Evolutionary conservation across 2,329 filamentous ascomycete genomes (phyloP).

Genomic region (Leptoxyphium fumago): DNA sequence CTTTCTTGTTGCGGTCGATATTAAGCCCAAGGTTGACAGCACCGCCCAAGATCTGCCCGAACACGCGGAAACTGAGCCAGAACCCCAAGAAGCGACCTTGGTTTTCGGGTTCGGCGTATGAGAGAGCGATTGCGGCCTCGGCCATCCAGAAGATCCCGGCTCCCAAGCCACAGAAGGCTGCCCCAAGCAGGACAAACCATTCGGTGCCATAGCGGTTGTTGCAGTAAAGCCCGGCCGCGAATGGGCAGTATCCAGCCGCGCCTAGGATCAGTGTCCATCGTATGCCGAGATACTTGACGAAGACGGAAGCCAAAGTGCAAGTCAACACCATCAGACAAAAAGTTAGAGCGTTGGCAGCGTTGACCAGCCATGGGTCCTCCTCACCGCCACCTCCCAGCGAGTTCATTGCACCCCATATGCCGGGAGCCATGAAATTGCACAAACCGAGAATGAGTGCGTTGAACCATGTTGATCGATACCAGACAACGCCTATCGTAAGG

Average conservation of each 20-base stretch:
- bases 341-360: slow-evolving; percentile 54
- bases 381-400: slow-evolving; percentile 55
- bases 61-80: slow-evolving; percentile 49
- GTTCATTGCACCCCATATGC: slow-evolving; percentile 58
- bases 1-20: slow-evolving; percentile 39
- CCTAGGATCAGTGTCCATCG: slow-evolving; percentile 58
- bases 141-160: slow-evolving; percentile 65
- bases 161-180: slow-evolving; percentile 52
- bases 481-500: slow-evolving; percentile 1
- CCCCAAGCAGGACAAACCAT: slow-evolving; percentile 56
- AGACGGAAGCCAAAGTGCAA: slow-evolving; percentile 48
- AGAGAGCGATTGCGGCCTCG: slow-evolving; percentile 57
- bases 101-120: slow-evolving; percentile 57
- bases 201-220: slow-evolving; percentile 56
- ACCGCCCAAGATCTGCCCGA: slow-evolving; percentile 56
- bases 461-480: slow-evolving; percentile 58
- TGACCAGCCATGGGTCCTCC: slow-evolving; percentile 50
- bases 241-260: slow-evolving; percentile 57
- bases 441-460: slow-evolving; percentile 58
- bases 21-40: slow-evolving; percentile 59
- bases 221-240: slow-evolving; percentile 54
- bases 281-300: slow-evolving; percentile 55
- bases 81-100: slow-evolving; percentile 50
- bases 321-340: slow-evolving; percentile 61
- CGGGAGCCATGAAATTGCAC: slow-evolving; percentile 55